A percentile compares a stretch with the other conserved stretches of the same genome.
Evolutionary conservation across 2,329 filamentous ascomycete species (phyloP).

Genomic region (Calonectria pteridis): DNA sequence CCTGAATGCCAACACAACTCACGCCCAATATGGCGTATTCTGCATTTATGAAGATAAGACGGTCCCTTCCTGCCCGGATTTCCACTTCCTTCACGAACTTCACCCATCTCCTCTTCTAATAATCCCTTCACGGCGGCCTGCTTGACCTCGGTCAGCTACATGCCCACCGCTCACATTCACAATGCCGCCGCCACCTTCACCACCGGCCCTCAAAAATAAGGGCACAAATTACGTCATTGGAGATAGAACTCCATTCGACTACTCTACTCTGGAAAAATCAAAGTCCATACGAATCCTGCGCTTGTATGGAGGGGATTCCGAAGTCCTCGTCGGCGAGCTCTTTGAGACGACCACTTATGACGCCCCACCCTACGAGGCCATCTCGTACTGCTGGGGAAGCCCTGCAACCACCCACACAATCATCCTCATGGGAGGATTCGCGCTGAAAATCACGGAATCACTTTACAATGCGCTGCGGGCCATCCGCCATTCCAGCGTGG

Average conservation of each 20-base stretch:
- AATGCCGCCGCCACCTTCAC: neutral
- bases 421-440: neutral
- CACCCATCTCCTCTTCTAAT: neutral
- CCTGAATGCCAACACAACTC: neutral
- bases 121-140: neutral
- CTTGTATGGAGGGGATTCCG: slow-evolving; percentile 4
- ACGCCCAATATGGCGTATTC: slow-evolving; percentile 1
- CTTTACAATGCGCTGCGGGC: slow-evolving; percentile 15
- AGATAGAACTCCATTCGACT: neutral
- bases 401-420: neutral
- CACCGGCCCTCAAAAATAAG: neutral
- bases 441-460: slow-evolving; percentile 3
- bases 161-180: neutral
- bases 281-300: slow-evolving; percentile 14
- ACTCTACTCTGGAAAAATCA: neutral
- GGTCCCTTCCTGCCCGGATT: neutral
- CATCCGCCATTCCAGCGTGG: slow-evolving; percentile 1
- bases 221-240: neutral
- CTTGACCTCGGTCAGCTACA: neutral
- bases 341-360: neutral
- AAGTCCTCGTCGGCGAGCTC: slow-evolving; percentile 2
- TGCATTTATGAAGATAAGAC: neutral
- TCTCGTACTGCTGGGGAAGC: slow-evolving; percentile 16
- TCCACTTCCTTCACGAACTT: neutral
- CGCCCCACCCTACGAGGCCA: slow-evolving; percentile 13